Conservation (phyloP, 306 rosid genomes). For the Cucumis cinereus region DNA sequence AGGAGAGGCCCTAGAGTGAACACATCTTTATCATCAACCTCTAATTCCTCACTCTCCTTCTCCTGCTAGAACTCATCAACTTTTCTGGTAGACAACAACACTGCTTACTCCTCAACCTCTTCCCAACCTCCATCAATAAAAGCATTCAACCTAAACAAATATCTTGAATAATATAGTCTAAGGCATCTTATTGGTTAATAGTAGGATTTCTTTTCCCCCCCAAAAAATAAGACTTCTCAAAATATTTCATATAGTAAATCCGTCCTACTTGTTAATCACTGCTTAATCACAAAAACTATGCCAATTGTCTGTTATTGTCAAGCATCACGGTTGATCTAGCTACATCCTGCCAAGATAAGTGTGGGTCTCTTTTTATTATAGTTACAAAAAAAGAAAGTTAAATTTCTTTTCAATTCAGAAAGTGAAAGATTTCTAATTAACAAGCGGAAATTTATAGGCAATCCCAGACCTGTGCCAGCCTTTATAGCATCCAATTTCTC, state of each 20-base stretch:
- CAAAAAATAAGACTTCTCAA: neutral
- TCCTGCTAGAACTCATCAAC: slow-evolving; percentile 12
- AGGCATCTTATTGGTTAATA: neutral
- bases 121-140: too few relatives aligned
- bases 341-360: neutral
- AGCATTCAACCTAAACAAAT: too few relatives aligned
- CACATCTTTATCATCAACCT: slow-evolving; percentile 31
- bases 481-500: slow-evolving; percentile 30
- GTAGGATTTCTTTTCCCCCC: neutral
- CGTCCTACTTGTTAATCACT: neutral
- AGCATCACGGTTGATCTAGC: neutral
- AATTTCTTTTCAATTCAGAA: neutral
- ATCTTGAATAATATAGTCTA: neutral
- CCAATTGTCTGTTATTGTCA: neutral
- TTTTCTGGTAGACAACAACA: too few relatives aligned
- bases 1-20: slow-evolving; percentile 77
- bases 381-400: neutral
- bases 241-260: neutral
- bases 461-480: slow-evolving; percentile 29
- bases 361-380: slow-evolving; percentile 10
- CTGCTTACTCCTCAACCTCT: too few relatives aligned
- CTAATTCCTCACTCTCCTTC: slow-evolving; percentile 17
- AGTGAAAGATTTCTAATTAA: neutral
- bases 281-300: neutral
- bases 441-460: neutral